These are phyloP conservation scores for Endotrypanum monterogeii DNA, from an alignment of 208 protist genomes.

Conservation along the genomic window DNA sequence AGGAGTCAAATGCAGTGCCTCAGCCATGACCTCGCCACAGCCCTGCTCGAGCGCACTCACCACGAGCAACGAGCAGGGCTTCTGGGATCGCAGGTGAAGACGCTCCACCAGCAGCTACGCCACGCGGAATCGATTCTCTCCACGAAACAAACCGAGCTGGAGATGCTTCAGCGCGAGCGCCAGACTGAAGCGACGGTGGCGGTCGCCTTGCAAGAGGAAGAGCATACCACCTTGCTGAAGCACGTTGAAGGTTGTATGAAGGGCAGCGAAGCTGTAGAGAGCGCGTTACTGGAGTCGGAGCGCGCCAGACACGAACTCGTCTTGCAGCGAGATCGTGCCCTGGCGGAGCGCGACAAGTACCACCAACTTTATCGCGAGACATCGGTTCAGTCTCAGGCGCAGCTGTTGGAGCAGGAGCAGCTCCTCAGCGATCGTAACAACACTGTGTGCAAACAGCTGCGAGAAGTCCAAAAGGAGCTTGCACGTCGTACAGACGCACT, in stretches of 20 bases:
- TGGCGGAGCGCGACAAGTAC: slow-evolving; percentile 28
- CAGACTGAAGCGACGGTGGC: slow-evolving; percentile 12
- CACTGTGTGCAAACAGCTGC: slow-evolving; percentile 17
- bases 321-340: slow-evolving; percentile 17
- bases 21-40: slow-evolving; percentile 17
- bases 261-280: slow-evolving; percentile 45
- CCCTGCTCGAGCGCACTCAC: slow-evolving; percentile 19
- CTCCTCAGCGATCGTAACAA: slow-evolving; percentile 32
- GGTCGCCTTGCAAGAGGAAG: slow-evolving; percentile 22
- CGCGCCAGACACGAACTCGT: slow-evolving; percentile 22
- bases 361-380: slow-evolving; percentile 27
- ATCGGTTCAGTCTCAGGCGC: slow-evolving; percentile 29
- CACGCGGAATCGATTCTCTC: slow-evolving; percentile 16
- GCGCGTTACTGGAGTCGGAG: slow-evolving; percentile 36
- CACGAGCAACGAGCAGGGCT: slow-evolving; percentile 16
- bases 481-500: slow-evolving; percentile 20
- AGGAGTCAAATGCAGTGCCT: slow-evolving; percentile 17
- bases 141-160: slow-evolving; percentile 18
- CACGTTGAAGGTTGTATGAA: slow-evolving; percentile 50
- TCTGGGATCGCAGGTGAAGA: slow-evolving; percentile 5
- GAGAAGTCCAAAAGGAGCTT: slow-evolving; percentile 8
- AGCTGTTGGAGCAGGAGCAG: slow-evolving; percentile 70
- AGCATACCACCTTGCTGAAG: slow-evolving; percentile 21
- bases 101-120: slow-evolving; percentile 13
- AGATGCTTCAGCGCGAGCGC: slow-evolving; percentile 11